A percentile compares a stretch with the other conserved stretches of the same genome.
Evolutionary conservation across 805 yeast species (phyloP).

Genomic region (Blastobotrys peoriensis): DNA sequence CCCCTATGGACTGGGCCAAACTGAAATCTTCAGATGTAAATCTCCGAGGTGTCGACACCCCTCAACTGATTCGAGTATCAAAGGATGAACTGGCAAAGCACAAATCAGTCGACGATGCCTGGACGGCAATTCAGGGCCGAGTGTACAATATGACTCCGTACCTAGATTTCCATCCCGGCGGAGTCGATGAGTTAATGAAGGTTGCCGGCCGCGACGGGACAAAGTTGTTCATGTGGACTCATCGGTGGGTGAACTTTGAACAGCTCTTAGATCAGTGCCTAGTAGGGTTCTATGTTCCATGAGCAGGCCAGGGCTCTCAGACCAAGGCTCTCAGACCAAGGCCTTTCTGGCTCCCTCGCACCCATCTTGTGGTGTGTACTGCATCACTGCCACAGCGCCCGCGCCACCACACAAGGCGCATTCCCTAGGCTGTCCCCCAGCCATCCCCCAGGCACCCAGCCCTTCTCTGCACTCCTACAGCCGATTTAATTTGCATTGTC

Average conservation of each 20-base stretch:
- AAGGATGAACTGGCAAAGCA: slow-evolving; percentile 57
- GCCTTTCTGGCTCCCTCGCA: not conserved
- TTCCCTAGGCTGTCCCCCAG: not conserved
- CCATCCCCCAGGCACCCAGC: too few relatives aligned
- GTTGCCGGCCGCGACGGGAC: slow-evolving; percentile 87
- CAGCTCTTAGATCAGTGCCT: slow-evolving; percentile 71
- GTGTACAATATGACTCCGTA: slow-evolving; percentile 87
- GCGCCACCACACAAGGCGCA: too few relatives aligned
- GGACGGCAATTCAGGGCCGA: slow-evolving; percentile 76
- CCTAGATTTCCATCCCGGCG: slow-evolving; percentile 89
- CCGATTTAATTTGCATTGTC: too few relatives aligned
- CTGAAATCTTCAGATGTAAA: slow-evolving; percentile 43
- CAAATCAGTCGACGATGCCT: slow-evolving; percentile 58
- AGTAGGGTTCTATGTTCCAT: slow-evolving; percentile 47
- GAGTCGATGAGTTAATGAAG: slow-evolving; percentile 65
- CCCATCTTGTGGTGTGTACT: too few relatives aligned
- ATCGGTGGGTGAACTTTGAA: slow-evolving; percentile 79
- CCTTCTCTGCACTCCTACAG: too few relatives aligned
- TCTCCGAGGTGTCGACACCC: slow-evolving; percentile 35
- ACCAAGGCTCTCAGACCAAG: not conserved
- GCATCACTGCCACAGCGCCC: too few relatives aligned
- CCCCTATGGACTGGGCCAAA: slow-evolving; percentile 83
- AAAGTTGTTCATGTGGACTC: slow-evolving; percentile 56
- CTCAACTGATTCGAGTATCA: slow-evolving; percentile 31
- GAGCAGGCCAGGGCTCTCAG: not conserved